Evolutionary conservation across 805 yeast genomes (phyloP).

Genomic region (Debaryomyces maramus): DNA sequence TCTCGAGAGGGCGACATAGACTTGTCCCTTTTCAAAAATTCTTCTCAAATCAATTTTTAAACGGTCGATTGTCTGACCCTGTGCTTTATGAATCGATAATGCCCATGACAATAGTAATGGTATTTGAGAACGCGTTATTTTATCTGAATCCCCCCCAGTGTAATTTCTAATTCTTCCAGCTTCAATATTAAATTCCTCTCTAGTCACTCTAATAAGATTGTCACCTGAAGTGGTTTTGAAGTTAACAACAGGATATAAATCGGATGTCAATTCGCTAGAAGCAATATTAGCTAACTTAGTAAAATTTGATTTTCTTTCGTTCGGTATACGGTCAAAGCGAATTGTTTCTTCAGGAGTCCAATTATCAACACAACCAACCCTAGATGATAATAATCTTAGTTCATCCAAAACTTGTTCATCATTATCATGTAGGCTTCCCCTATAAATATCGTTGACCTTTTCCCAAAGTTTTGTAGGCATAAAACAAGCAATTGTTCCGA

Average conservation of each 20-base stretch:
- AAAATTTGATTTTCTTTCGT: conserved; percentile 24
- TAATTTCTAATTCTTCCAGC: conserved; percentile 19
- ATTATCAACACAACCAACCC: conserved; percentile 21
- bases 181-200: conserved; percentile 36
- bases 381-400: conserved; percentile 18
- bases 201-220: conserved; percentile 27
- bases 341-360: conserved; percentile 19
- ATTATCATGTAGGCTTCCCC: conserved; percentile 12
- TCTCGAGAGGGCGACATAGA: conserved; percentile 78
- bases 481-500: conserved; percentile 73
- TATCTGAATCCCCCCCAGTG: conserved; percentile 13
- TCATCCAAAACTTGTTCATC: conserved; percentile 24
- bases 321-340: conserved; percentile 21
- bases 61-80: conserved; percentile 76
- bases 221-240: conserved; percentile 39
- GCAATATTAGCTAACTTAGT: conserved; percentile 20
- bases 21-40: conserved; percentile 80
- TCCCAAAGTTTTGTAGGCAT: conserved; percentile 26
- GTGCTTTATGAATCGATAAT: conserved; percentile 79
- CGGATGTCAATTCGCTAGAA: conserved; percentile 19
- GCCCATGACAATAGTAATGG: conserved; percentile 83
- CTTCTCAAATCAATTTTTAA: conserved; percentile 66
- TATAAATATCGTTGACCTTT: conserved; percentile 24
- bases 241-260: conserved; percentile 45
- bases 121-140: conserved; percentile 51